A percentile compares a stretch with the other conserved stretches of the same genome.
Conservation (phyloP, 1,139 yeast species). For the Meyerozyma carpophila region DNA sequence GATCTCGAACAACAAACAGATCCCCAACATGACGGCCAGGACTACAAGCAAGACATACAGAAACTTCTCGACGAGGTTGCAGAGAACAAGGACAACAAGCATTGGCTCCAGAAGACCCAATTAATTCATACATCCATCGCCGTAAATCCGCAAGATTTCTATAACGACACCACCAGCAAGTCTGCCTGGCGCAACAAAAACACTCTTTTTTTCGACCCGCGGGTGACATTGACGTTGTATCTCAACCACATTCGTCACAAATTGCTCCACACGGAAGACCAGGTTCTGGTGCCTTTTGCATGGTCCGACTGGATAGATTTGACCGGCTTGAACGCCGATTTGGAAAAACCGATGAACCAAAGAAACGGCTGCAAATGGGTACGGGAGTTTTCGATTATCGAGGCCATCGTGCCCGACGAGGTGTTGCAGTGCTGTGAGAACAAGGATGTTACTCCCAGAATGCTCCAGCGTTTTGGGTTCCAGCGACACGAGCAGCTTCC, state of each 20-base stretch:
- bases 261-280: background rate
- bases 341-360: slow-evolving; percentile 9
- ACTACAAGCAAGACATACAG: slow-evolving; percentile 11
- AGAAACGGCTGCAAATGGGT: slow-evolving; percentile 11
- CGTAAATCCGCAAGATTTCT: slow-evolving; percentile 8
- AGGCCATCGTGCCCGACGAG: slow-evolving; percentile 1
- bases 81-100: slow-evolving; percentile 3
- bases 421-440: slow-evolving; percentile 8
- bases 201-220: slow-evolving; percentile 11
- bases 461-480: slow-evolving; percentile 4
- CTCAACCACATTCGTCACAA: slow-evolving; percentile 8
- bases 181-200: slow-evolving; percentile 9
- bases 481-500: slow-evolving; percentile 6
- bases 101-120: slow-evolving; percentile 8
- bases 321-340: slow-evolving; percentile 8
- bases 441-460: slow-evolving; percentile 5
- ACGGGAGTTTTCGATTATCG: slow-evolving; percentile 4
- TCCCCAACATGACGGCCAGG: slow-evolving; percentile 2
- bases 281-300: slow-evolving; percentile 10
- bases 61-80: slow-evolving; percentile 3
- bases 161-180: slow-evolving; percentile 2
- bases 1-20: background rate
- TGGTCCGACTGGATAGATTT: slow-evolving; percentile 18
- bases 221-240: slow-evolving; percentile 13
- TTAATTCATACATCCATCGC: slow-evolving; percentile 5